phyloP scores from a whole-genome alignment of 176 grass and related monocot genomes.

The Elaeis guineensis region DNA sequence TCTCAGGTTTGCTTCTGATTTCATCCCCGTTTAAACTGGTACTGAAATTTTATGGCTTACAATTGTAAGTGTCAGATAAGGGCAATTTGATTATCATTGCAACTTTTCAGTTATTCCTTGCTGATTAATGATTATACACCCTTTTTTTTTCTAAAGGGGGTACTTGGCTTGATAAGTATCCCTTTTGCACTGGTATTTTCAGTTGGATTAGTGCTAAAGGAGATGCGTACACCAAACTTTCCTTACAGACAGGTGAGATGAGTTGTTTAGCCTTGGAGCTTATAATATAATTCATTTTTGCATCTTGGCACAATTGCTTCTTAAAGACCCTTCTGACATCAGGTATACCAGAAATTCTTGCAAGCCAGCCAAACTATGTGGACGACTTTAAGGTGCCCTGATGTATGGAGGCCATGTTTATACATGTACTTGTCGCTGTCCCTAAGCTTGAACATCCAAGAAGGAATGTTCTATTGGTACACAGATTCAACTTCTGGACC shows the following conservation, averaged over 20 bases:
- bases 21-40: neutral
- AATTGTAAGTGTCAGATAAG: too few species aligned
- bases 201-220: constrained; percentile 65
- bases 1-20: constrained; percentile 35
- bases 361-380: constrained; percentile 46
- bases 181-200: constrained; percentile 60
- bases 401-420: constrained; percentile 69
- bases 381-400: constrained; percentile 45
- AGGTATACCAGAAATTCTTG: constrained; percentile 68
- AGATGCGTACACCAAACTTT: constrained; percentile 33
- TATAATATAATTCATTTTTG: too few species aligned
- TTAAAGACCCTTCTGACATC: constrained; percentile 6
- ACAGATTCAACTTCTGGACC: constrained; percentile 45
- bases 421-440: constrained; percentile 60
- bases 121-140: neutral
- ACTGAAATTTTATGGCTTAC: too few species aligned
- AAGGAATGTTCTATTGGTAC: constrained; percentile 97
- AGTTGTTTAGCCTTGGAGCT: neutral
- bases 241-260: constrained; percentile 48
- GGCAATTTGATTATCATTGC: too few species aligned
- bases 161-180: constrained; percentile 70
- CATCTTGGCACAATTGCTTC: constrained; percentile 1
- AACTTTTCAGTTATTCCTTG: neutral
- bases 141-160: constrained; percentile 34
- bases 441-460: constrained; percentile 75